These are phyloP conservation scores for Serendipita sp. DNA, from an alignment of 768 basidiomycete genomes.

Conservation along the genomic window DNA sequence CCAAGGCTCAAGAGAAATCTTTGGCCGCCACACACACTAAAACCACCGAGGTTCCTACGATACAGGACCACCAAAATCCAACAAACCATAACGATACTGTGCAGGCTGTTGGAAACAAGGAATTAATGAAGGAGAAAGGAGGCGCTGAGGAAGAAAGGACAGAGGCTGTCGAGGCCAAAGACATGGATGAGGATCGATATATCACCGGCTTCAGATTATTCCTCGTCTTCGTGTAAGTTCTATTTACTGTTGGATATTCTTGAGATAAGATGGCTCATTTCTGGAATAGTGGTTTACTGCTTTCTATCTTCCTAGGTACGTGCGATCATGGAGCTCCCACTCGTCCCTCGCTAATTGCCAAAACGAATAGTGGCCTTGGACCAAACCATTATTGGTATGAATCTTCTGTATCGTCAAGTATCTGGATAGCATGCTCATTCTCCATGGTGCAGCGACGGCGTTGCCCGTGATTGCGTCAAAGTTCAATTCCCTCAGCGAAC, in stretches of 20 bases:
- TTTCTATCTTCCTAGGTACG: conserved; percentile 3
- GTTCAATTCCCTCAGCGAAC: conserved; percentile 17
- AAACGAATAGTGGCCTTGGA: conserved; percentile 16
- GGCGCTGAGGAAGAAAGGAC: background rate
- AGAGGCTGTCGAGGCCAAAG: background rate
- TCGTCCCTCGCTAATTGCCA: background rate
- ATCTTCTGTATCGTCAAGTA: background rate
- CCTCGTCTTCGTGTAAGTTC: conserved; percentile 1
- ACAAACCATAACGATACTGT: background rate
- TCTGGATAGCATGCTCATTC: background rate
- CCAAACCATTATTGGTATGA: conserved; percentile 22
- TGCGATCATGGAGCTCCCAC: background rate
- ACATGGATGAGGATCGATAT: background rate
- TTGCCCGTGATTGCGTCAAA: conserved; percentile 19
- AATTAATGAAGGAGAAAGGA: background rate
- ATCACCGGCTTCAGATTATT: background rate
- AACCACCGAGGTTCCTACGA: background rate
- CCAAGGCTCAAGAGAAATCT: too few species aligned
- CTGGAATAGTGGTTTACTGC: background rate
- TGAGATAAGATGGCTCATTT: background rate
- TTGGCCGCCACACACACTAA: background rate
- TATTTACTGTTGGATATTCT: background rate
- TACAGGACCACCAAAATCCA: background rate
- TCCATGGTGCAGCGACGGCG: conserved; percentile 13
- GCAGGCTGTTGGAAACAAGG: background rate